Evolutionary conservation across 2,329 filamentous ascomycete species (phyloP), one percentile per base, ranked within the genome.

Genomic region (Rachicladosporium sp.): DNA sequence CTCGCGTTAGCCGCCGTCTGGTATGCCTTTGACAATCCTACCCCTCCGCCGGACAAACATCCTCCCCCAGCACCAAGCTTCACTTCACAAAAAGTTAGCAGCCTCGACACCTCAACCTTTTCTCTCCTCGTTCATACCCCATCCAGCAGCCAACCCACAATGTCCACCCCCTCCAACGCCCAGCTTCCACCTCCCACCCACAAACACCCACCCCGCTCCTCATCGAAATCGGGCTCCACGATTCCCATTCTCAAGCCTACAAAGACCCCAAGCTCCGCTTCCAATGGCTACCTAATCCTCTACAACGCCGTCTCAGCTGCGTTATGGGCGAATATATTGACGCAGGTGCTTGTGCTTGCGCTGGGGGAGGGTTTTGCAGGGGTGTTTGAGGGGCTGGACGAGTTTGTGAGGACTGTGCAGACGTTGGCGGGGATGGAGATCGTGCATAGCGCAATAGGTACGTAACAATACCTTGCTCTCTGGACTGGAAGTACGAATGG

Each of bases 401-500:
- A 74, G 37, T 87, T 79, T 59, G 76, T 77, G 35, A 79, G 81
- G 54, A 78, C 76, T 74, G 88, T 83, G 41, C 91, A 98, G 70
- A 91, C 82, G 3, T 62, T 85, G 39, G 91, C 91, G 1, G 63
- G 76, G 33, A 67, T 95, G 58, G 91, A 98, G 66, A 74, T 96
- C 35, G 54, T 87, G 45, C 89, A 96, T 65, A 81, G n/a, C n/a
- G n/a, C n/a, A n/a, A n/a, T n/a, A n/a, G n/a, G n/a, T n/a, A n/a
- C n/a, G n/a, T n/a, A n/a, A n/a, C n/a, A n/a, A n/a, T n/a, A n/a
- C n/a, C n/a, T n/a, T n/a, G n/a, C n/a, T n/a, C n/a, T n/a, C n/a
- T n/a, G n/a, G n/a, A n/a, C n/a, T 31, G 29, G 29, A 31, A 8
- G 8, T 8, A 11, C 31, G 31, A 32, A 32, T 11, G 4, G 4